Conservation (phyloP, 1,139 yeast species). For the Blastobotrys apis region DNA sequence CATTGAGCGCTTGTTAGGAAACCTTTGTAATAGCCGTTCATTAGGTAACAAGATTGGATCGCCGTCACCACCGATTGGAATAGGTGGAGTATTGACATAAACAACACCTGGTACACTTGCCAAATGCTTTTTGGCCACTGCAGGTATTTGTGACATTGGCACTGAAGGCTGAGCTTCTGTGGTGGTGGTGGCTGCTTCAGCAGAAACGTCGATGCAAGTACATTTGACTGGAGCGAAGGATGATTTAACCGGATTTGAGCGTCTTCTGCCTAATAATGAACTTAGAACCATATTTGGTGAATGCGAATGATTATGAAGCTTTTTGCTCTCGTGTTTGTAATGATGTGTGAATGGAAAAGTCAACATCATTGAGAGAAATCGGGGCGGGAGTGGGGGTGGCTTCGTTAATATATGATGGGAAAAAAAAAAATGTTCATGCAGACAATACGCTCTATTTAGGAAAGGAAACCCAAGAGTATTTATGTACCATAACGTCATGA, state of each 20-base stretch:
- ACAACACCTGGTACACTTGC: conserved; percentile 10
- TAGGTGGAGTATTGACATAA: conserved; percentile 13
- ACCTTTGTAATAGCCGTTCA: conserved; percentile 31
- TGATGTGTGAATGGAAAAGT: too few relatives aligned
- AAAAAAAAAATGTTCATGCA: too few relatives aligned
- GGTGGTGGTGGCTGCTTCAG: conserved; percentile 5
- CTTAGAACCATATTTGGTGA: conserved; percentile 5
- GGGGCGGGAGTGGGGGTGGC: too few relatives aligned
- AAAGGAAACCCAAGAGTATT: too few relatives aligned
- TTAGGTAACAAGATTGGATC: conserved; percentile 33
- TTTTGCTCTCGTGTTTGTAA: not conserved
- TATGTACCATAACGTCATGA: too few relatives aligned
- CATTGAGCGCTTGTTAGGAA: conserved; percentile 23
- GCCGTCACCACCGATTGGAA: conserved; percentile 14
- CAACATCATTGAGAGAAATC: too few relatives aligned
- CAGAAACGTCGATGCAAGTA: conserved; percentile 7
- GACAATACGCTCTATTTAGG: too few relatives aligned
- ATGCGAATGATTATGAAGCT: too few relatives aligned
- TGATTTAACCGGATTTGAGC: conserved; percentile 4
- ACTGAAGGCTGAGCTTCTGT: conserved; percentile 1
- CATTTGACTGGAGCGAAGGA: conserved; percentile 1
- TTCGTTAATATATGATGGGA: too few relatives aligned
- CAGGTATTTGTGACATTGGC: conserved; percentile 6
- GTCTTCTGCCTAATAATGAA: not conserved
- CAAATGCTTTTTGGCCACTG: conserved; percentile 12